These are phyloP conservation scores for Melanogaster broomeanus DNA, from an alignment of 768 basidiomycete species.

Conservation along the genomic window DNA sequence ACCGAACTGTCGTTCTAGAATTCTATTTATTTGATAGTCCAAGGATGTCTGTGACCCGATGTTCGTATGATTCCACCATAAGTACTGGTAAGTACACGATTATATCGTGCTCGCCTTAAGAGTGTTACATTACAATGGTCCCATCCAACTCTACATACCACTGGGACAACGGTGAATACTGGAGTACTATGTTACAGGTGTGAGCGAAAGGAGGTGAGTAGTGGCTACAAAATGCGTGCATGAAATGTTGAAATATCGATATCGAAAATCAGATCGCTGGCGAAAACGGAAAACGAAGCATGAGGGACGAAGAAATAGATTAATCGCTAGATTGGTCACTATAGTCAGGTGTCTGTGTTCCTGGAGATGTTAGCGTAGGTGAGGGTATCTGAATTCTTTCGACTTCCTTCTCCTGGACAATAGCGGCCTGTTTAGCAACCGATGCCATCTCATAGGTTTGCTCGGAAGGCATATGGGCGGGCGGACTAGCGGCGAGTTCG, in stretches of 20 bases:
- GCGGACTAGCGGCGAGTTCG: slow-evolving; percentile 53
- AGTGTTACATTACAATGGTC: neutral
- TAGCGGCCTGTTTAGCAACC: slow-evolving; percentile 57
- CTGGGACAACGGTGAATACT: neutral
- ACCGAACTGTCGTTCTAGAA: no score
- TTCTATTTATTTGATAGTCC: no score
- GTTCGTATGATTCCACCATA: no score
- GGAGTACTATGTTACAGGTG: slow-evolving; percentile 10
- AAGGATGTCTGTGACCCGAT: no score
- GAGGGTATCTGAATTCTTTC: slow-evolving; percentile 55
- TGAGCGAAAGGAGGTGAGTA: neutral
- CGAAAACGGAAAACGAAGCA: neutral
- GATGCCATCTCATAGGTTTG: slow-evolving; percentile 50
- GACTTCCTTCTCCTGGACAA: slow-evolving; percentile 60
- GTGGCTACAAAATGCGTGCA: slow-evolving; percentile 16
- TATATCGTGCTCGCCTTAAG: no score
- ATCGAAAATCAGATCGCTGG: neutral
- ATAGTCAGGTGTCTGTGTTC: slow-evolving; percentile 31
- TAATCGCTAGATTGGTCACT: no score
- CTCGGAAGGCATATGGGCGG: slow-evolving; percentile 46
- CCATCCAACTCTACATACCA: neutral
- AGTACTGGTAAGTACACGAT: no score
- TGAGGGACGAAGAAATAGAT: slow-evolving; percentile 2
- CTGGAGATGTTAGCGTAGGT: slow-evolving; percentile 47
- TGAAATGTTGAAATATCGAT: neutral